Evolutionary conservation across 495 filamentous ascomycete species (phyloP), one percentile per base, ranked within the genome.

Genomic region (Aspergillus asperescens): DNA sequence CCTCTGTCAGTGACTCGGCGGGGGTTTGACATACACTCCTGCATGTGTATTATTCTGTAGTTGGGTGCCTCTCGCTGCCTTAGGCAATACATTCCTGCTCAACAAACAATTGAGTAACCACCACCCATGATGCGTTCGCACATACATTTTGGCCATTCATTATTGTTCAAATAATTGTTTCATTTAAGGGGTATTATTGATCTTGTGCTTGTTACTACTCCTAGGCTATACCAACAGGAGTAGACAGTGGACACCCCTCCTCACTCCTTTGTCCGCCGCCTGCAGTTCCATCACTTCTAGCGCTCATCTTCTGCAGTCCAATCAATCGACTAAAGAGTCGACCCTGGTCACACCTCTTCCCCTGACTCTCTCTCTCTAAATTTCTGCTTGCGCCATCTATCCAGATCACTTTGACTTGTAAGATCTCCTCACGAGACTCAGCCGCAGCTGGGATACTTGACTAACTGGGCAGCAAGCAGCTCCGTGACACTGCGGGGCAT

Each of bases 281-380:
- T 49, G 43, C 43, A 41, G 42, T 41, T 59, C 48, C 37, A 45
- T 49, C 46, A 49, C 46, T 39, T 49, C 34, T 49, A 49, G 46
- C 50, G 48, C 39, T 51, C 38, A 44, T 50, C 39, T 53, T 58
- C 54, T 35, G 23, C 13, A 28, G 32, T 55, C 28, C 57, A 43
- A 25, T 55, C 44, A 46, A 27, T 44, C 46, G 48, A 42, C 34
- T 48, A 22, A 44, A 49, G 45, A 45, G 32, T 39, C 53, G 40
- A 25, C 34, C 29, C 34, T 48, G 25, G 38, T 48, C 54, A 40
- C 43, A 25, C 54, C 29, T 61, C 57, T 40, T 25, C 40, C 41
- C 40, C 45, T 37, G 18, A 39, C 38, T 18, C n/a, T 23, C 38
- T 25, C 48, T 44, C 23, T 52, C 45, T 27, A 7, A 46, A 16